phyloP scores from a whole-genome alignment of 768 basidiomycete genomes.

The Gymnopilus dilepis region DNA sequence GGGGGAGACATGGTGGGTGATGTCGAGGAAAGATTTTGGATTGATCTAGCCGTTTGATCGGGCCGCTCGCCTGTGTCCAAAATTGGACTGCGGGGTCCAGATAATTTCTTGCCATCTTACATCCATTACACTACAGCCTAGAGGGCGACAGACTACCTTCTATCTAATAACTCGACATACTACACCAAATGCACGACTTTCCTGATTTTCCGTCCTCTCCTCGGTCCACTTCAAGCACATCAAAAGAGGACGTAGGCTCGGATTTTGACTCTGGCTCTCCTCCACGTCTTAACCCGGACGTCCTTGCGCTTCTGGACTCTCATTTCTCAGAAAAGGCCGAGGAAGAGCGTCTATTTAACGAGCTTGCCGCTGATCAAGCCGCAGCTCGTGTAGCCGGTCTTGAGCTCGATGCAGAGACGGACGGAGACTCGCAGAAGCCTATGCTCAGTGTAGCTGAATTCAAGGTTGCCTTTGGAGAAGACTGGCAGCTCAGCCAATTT shows the following conservation, averaged over 20 bases:
- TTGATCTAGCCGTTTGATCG: neutral
- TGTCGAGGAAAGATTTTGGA: conserved; percentile 7
- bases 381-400: conserved; percentile 40
- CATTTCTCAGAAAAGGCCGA: conserved; percentile 47
- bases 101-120: neutral
- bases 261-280: conserved; percentile 37
- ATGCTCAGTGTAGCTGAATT: conserved; percentile 53
- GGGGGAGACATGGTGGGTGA: conserved; percentile 22
- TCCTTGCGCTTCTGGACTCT: conserved; percentile 45
- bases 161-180: neutral
- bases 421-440: conserved; percentile 30
- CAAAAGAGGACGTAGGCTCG: conserved; percentile 16
- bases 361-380: conserved; percentile 41
- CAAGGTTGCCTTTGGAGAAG: conserved; percentile 47
- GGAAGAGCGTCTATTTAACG: conserved; percentile 47
- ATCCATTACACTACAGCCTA: neutral
- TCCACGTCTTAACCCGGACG: conserved; percentile 42
- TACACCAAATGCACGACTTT: conserved; percentile 5
- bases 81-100: neutral
- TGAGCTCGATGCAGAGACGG: conserved; percentile 28
- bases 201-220: conserved; percentile 32
- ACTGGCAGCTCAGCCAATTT: conserved; percentile 58
- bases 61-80: neutral
- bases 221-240: conserved; percentile 25
- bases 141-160: neutral